These are phyloP conservation scores for Talaromyces sp. DNA, from an alignment of 2,329 filamentous ascomycete genomes.

Conservation along the genomic window DNA sequence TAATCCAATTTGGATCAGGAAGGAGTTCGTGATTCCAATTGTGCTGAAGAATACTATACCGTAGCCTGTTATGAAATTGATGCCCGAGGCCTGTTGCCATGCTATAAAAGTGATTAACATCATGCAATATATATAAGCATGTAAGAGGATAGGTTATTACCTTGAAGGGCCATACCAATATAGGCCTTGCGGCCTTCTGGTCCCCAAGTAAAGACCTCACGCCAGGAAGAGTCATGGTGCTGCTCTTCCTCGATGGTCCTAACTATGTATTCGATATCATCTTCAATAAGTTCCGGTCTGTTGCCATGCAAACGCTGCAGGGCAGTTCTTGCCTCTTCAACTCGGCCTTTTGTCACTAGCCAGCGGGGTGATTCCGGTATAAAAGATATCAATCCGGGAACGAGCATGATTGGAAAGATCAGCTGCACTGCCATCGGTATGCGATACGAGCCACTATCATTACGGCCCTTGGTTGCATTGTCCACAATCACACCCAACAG, in stretches of 20 bases:
- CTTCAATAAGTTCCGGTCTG: constrained; percentile 70
- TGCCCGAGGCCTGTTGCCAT: constrained; percentile 71
- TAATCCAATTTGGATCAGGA: constrained; percentile 80
- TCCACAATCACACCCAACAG: constrained; percentile 70
- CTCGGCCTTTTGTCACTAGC: constrained; percentile 20
- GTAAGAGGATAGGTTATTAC: neutral
- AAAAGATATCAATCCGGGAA: constrained; percentile 19
- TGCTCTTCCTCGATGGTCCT: constrained; percentile 85
- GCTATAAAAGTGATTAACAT: neutral
- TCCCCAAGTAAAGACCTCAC: constrained; percentile 36
- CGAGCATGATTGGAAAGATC: constrained; percentile 60
- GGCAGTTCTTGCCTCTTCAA: constrained; percentile 35
- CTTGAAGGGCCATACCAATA: constrained; percentile 4
- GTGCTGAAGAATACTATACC: constrained; percentile 79
- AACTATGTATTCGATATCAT: constrained; percentile 78
- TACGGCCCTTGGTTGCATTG: constrained; percentile 64
- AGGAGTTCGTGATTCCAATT: constrained; percentile 74
- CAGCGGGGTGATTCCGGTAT: constrained; percentile 31
- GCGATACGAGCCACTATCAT: constrained; percentile 67
- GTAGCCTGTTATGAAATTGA: constrained; percentile 91
- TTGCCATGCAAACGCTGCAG: constrained; percentile 66
- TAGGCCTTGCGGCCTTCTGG: constrained; percentile 3
- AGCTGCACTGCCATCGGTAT: constrained; percentile 79
- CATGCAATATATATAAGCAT: neutral
- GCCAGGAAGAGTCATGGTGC: constrained; percentile 49